Base-by-base conservation (phyloP, 257 asterid species). In the Penstemon newberryi region DNA sequence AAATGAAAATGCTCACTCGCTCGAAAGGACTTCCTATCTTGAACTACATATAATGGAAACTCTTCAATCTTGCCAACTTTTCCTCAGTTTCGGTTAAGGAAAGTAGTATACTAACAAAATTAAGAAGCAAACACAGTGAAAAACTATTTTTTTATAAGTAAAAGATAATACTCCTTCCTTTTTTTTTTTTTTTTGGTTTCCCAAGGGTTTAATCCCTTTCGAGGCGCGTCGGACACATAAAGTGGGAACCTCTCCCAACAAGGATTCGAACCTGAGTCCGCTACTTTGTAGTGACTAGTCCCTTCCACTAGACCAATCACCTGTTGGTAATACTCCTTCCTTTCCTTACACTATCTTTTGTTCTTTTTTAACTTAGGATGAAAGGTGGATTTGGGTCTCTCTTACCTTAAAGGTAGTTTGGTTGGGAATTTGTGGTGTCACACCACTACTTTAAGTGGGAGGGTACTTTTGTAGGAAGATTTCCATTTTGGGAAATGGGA, bases 251-350 rank as follows among this genome's bases (percentile, higher is more conserved):
- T 51, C 25, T 6, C 5, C 64, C 13, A 69, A 44, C 39, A 46
- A 13, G 11, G 41, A 65, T 40, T n/a, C 10, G 13, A 8, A 18
- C 6, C 37, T 5, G 72, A 51, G 41, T 39, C 63, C 25, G 72
- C 58, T 56, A 82, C 99, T 97, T 94, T 94, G 97, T 97, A 70
- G 97, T 91, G 75, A 86, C 95, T 93, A 91, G 86, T 52, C 91
- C 99, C 61, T 91, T 94, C 72, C 99, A 80, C 75, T 87, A 91
- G 7, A 96, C 97, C 25, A 96, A 96, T 73, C 87, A 15, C 18
- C 18, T 15, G 18, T 15, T 15, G 18, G 18, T 15, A 15, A 15
- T 15, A 15, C 18, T 15, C 18, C 54, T 5, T 11, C 13, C n/a
- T 6, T 5, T 11, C 2, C n/a, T 4, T 10, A 49, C 1, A 49